Evolutionary conservation across 2,329 filamentous ascomycete species (phyloP), one percentile per base, ranked within the genome.

Genomic region (Penicillium sp.): DNA sequence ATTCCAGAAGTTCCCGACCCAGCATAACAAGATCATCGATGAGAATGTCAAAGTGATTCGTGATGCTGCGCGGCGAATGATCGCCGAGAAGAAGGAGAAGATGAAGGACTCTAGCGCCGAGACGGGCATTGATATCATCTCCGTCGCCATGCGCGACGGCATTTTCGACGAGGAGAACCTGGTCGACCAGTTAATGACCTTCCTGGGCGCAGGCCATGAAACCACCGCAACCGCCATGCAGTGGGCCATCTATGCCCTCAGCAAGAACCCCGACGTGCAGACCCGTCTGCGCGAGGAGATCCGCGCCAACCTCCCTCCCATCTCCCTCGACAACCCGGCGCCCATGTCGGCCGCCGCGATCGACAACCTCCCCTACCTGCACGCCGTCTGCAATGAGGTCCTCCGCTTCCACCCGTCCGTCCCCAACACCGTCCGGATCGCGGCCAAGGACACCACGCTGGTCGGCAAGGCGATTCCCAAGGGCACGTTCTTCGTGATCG

Each of bases 181-280:
- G n/a, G 79, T 88, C 23, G 85, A 93, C 62, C 88, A 94, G 66
- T 78, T 93, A 60, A 93, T 94, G 86, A 94, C 87, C 0, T 93
- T 94, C 70, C 77, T 94, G 4, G 84, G 84, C 1, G 88, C 88
- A 0, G 84, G 83, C 15, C 87, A 91, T 62, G 86, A 91, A 67
- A 91, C 87, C 1, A 90, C 86, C 0, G 80, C 87, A 1, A 77
- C 81, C 1, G 76, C 86, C 13, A 73, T 93, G 59, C 84, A 82
- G n/a, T 91, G 86, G 84, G 78, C 83, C 3, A 66, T 81, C 6
- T 86, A 88, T 58, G 69, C 83, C 29, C 76, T 93, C n/a, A 79
- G 79, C 52, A 73, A 74, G 14, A 65, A 87, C 53, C 81, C 79
- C 0, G 73, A 80, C 1, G 70, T 86, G 2, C 86, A 93, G 65